phyloP scores from a whole-genome alignment of 345 rosid species.

The Salix purpurea region DNA sequence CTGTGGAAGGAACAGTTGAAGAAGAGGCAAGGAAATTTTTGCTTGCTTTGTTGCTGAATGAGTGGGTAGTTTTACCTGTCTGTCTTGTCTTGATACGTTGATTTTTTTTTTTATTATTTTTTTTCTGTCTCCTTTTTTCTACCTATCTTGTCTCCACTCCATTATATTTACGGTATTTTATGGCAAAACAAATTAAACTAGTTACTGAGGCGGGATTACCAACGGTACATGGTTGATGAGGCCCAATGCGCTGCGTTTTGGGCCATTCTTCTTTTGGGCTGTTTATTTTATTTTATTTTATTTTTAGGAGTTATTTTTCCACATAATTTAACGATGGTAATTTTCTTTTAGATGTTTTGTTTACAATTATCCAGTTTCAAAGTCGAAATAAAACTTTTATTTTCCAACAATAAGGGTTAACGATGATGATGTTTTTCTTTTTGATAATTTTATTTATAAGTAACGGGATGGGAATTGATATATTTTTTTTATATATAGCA shows the following conservation, averaged over 20 bases:
- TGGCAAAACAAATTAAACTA: background rate
- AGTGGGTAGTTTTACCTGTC: constrained; percentile 8
- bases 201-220: constrained; percentile 1
- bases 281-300: too few species aligned
- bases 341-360: too few species aligned
- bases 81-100: constrained; percentile 11
- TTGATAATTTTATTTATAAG: too few species aligned
- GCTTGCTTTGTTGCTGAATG: constrained; percentile 9
- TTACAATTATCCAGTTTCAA: too few species aligned
- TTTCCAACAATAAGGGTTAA: too few species aligned
- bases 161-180: too few species aligned
- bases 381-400: too few species aligned
- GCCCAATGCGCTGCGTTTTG: background rate
- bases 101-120: background rate
- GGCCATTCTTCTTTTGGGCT: background rate
- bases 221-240: background rate
- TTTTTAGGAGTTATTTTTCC: background rate
- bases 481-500: too few species aligned
- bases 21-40: constrained; percentile 23
- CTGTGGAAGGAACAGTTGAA: constrained; percentile 14
- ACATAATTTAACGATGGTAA: too few species aligned
- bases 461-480: too few species aligned
- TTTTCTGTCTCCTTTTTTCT: background rate
- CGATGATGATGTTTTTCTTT: too few species aligned
- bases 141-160: background rate